Evolutionary conservation across 345 rosid species (phyloP), one percentile per base, ranked within the genome.

Genomic region (Fremontodendron californicum): DNA sequence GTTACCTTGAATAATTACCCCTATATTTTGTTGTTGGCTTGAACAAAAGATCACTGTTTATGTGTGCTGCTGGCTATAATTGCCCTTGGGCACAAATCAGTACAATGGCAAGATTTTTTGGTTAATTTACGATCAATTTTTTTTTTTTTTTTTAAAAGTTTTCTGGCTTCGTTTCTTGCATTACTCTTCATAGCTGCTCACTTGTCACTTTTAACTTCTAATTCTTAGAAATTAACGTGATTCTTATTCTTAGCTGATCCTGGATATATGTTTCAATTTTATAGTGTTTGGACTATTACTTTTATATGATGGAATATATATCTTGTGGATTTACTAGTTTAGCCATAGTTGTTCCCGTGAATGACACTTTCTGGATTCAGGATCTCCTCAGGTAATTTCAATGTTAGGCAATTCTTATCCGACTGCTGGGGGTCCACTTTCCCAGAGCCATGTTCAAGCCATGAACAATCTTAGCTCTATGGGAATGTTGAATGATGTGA

Each of bases 371-470:
- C 73, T 82, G 72, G 76, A 62, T 88, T 79, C 96, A 96, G 99
- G 98, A 81, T 90, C 96, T 75, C 87, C 97, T 31, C 98, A 93
- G 81, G 98, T 92, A 57, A 89, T 92, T 79, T 92, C 98, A 62
- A 92, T 94, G 95, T 62, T 94, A 37, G 89, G 90, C 77, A 88
- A 82, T 78, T 89, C 97, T 54, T 94, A 94, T 85, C 93, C 91
- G 71, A 63, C 84, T 73, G 90, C 84, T 40, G 97, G 95, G 19
- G 97, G 94, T 46, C 97, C 91, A 61, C 93, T 94, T 81, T 91
- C 97, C 13, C 98, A 92, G 71, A 90, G 85, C 79, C 99, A 91
- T 76, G 89, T 92, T 37, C 99, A 90, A 84, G 91, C 90, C 58
- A 90, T 96, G 84, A 94, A 92, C 84, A 96, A 82, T 81, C 84